Evolutionary conservation across 2,329 filamentous ascomycete species (phyloP), one percentile per base, ranked within the genome.

Genomic region (Mycocentrospora acerina): DNA sequence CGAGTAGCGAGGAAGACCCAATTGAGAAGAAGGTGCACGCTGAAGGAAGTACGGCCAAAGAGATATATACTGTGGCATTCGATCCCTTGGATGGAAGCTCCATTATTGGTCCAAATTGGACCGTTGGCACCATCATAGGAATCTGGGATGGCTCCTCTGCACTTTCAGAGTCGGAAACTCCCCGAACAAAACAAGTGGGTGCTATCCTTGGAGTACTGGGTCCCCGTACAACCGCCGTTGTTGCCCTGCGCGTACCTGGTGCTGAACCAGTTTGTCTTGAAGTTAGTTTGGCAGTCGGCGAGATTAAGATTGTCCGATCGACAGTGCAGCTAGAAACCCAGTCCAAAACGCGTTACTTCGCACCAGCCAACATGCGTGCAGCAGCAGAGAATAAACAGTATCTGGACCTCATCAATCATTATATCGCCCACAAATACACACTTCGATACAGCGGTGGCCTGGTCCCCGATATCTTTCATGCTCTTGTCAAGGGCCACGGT

Each of bases 61-160:
- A 81, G 49, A 55, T 65, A 18, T 83, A 83, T 61, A 76, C 79
- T 0, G 62, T 82, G 7, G 80, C 79, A 0, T 84, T 83, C 49
- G 81, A 84, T 49, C 81, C 81, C 0, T 72, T 84, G 0, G 81
- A 84, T 48, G 81, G 81, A 9, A 80, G 76, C 59, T 82, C 79
- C 31, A 83, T 84, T 43, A 66, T 67, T 32, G 58, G 59, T 3
- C 57, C 64, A 10, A 67, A 67, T 40, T 67, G 64, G 64, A 59
- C 59, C 3, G 64, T 67, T 7, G 64, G 78, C 57, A 82, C 78
- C 31, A 83, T 84, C 40, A 63, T 82, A 12, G 80, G 80, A 7
- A 62, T 84, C 26, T 84, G 81, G 64, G 49, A 58, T 17, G 59
- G 60, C 1, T 4, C 30, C 1, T 51, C 52, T 2, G 64, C 62